Conservation (phyloP, 768 basidiomycete species). For the Dentipellis sp. region DNA sequence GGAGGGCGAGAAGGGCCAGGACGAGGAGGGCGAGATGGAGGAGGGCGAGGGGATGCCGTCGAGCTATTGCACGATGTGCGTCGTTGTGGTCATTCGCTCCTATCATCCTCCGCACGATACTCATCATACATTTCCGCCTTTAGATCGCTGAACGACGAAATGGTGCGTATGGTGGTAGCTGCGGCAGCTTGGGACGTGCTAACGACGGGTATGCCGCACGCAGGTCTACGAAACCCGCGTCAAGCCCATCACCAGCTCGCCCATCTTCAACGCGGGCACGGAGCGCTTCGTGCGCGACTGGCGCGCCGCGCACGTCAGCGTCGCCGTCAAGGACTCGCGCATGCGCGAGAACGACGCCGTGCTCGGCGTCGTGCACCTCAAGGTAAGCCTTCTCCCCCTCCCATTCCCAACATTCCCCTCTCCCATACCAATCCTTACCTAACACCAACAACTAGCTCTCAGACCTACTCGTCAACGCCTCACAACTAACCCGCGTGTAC, state of each 20-base stretch:
- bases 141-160: constrained; percentile 39
- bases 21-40: constrained; percentile 42
- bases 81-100: background rate
- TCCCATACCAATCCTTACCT: background rate
- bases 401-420: background rate
- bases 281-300: constrained; percentile 65
- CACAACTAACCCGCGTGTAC: constrained; percentile 48
- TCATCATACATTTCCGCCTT: constrained; percentile 13
- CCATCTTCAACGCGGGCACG: constrained; percentile 47
- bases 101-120: no score
- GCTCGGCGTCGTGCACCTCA: constrained; percentile 59
- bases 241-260: constrained; percentile 25
- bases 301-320: constrained; percentile 46
- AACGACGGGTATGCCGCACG: background rate
- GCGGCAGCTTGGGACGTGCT: background rate
- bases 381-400: constrained; percentile 15
- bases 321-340: constrained; percentile 55
- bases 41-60: constrained; percentile 54
- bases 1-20: constrained; percentile 34
- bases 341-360: constrained; percentile 56
- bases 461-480: constrained; percentile 29
- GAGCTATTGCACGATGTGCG: constrained; percentile 45
- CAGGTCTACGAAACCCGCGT: constrained; percentile 23
- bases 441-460: constrained; percentile 16
- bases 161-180: constrained; percentile 18